Evolutionary conservation across 2,329 filamentous ascomycete species (phyloP), one percentile per base, ranked within the genome.

Genomic region (Claviceps humidiphila): DNA sequence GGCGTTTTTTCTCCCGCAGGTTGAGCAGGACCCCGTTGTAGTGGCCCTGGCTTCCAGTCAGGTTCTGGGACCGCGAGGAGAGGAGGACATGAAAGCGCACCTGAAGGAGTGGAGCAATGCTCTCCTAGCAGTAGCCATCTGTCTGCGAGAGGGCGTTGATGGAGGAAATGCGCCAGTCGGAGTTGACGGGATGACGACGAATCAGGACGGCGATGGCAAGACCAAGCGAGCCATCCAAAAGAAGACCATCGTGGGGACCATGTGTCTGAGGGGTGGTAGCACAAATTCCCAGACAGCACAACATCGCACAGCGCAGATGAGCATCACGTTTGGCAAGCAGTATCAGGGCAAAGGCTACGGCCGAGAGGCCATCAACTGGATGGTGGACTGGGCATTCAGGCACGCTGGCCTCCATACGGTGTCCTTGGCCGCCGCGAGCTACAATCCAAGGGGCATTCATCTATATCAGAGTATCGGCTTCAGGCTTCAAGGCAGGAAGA

Each of bases 391-490:
- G 66, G 68, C 68, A 0, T 77, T 76, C 57, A 56, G 56, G 34
- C 62, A 64, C 30, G 71, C 64, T 3, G 69, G 68, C 8, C 56
- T 76, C 62, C 73, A 76, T 55, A 62, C 68, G 9, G 66, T 76
- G 34, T 61, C 60, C 39, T 64, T 76, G 16, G 57, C 60, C 7
- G 66, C 65, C 5, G 68, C 71, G 43, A 67, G 60, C 16, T 76
- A 64, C 57, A 76, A 75, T 53, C 58, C 61, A 38, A 63, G 70
- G 1, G 73, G 70, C 1, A 51, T 65, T 3, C 61, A 63, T 17
- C 54, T 76, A 58, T 76, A 75, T 58, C 59, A 69, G 59, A 63
- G 63, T 50, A 56, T 75, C 4, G 72, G 74, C 0, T 76, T 76
- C 54, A 62, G 60, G 53, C 52, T 60, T 4, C 72, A 77, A 57